Evolutionary conservation across 306 rosid genomes (phyloP).

Genomic region (Prunus salicina): DNA sequence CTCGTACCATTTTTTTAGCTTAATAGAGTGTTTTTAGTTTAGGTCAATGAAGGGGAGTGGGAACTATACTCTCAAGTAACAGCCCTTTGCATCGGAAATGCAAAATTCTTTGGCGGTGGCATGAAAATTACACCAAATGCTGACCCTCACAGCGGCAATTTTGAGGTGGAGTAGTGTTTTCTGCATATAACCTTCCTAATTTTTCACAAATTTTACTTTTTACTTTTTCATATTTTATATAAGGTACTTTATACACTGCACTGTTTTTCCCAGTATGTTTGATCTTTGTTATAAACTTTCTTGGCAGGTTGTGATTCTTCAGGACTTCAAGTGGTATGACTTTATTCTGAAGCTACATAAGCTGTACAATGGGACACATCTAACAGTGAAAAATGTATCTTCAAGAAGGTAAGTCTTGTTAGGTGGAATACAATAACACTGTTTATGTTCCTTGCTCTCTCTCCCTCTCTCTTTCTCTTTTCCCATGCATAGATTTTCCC

Average conservation of each 20-base stretch:
- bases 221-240: background rate
- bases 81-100: conserved; percentile 85
- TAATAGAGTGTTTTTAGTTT: conserved; percentile 23
- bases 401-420: conserved; percentile 54
- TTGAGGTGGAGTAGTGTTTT: conserved; percentile 55
- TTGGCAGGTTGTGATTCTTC: conserved; percentile 82
- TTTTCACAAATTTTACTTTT: background rate
- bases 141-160: conserved; percentile 58
- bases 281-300: background rate
- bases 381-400: conserved; percentile 72
- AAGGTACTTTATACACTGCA: background rate
- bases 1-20: background rate
- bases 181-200: conserved; percentile 5
- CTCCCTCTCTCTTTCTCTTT: too few species aligned
- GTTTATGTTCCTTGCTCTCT: background rate
- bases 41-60: conserved; percentile 89
- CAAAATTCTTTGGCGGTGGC: conserved; percentile 94
- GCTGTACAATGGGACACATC: conserved; percentile 83
- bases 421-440: background rate
- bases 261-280: background rate
- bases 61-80: conserved; percentile 69
- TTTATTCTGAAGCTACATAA: conserved; percentile 67
- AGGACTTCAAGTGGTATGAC: conserved; percentile 90
- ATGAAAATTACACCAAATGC: conserved; percentile 93
- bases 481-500: background rate